A percentile compares a stretch with the other conserved stretches of the same genome.
Evolutionary conservation across 106 monocot species (phyloP).

Genomic region (Platanthera zijinensis): DNA sequence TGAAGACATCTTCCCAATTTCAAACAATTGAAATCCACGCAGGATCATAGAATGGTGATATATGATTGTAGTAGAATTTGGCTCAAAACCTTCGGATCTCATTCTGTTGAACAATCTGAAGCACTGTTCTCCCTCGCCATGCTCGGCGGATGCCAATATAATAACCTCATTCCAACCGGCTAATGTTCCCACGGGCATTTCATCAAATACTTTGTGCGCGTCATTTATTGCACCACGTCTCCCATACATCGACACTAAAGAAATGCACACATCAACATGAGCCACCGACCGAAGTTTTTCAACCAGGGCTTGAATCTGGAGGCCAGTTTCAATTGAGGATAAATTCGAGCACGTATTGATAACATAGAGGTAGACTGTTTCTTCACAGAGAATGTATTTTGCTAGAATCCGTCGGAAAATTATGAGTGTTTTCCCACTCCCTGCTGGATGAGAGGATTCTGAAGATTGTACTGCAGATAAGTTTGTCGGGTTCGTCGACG

Average conservation of each 20-base stretch:
- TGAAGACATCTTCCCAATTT: constrained; percentile 15
- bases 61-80: constrained; percentile 21
- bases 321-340: neutral
- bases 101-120: no score
- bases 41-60: constrained; percentile 11
- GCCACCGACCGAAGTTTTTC: constrained; percentile 14
- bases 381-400: constrained; percentile 1
- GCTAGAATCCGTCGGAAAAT: constrained; percentile 12
- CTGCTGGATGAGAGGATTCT: neutral
- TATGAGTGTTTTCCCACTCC: neutral
- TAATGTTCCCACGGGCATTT: constrained; percentile 3
- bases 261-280: constrained; percentile 2
- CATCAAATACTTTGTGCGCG: neutral
- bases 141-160: constrained; percentile 5
- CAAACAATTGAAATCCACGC: constrained; percentile 14
- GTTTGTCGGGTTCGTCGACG: neutral
- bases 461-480: constrained; percentile 13
- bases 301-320: constrained; percentile 15
- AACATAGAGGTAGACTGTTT: neutral
- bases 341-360: constrained; percentile 1
- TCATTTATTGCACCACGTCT: constrained; percentile 1
- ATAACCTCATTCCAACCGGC: constrained; percentile 18
- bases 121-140: constrained; percentile 5
- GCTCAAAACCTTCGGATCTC: constrained; percentile 16
- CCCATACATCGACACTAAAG: constrained; percentile 8